Base-by-base conservation (phyloP, 2,329 filamentous ascomycete genomes). In the Lecanicillium sp. region DNA sequence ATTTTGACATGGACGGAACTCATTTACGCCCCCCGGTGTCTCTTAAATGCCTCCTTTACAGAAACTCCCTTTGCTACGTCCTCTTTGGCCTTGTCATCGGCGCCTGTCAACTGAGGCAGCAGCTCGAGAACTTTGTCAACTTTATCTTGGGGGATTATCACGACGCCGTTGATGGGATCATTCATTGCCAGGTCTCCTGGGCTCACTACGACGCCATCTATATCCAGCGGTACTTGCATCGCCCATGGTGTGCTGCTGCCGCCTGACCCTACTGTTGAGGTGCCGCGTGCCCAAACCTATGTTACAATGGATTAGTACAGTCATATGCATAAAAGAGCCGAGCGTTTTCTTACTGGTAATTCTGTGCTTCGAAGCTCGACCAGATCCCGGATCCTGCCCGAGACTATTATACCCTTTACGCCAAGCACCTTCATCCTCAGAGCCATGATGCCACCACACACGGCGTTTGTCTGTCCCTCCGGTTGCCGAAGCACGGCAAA, bases 371-470 rank as follows among this genome's bases (percentile, higher is more conserved):
- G 65, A 42, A 85, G 56, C 51, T 83, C 77, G 13, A 60, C 62
- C 14, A 86, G 50, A 60, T 88, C 84, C 44, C 83, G 68, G 5
- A 82, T 73, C 29, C 83, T 64, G 1, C 83, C 83, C 47, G 77
- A 71, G 7, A 85, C 78, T n/a, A 87, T 61, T 9, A 82, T 70
- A 3, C 70, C 81, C 47, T 67, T 65, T 14, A 73, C 74, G 12
- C 74, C 73, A 9, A 80, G 65, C 12, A 70, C 55, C 50, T 78
- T 76, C 71, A 87, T 83, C 15, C 83, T 68, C 20, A 73, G 64
- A 5, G 80, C 83, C 73, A 87, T 83, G 46, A 88, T 85, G 14
- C 83, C 83, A n/a, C 84, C 84, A 5, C 85, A 70, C 7, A 85
- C 71, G 5, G 83, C 83, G 57, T 83, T 85, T 37, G 68, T 70